Evolutionary conservation across 129 eudicot genomes (phyloP).

Genomic region (Flaveria bidentis): DNA sequence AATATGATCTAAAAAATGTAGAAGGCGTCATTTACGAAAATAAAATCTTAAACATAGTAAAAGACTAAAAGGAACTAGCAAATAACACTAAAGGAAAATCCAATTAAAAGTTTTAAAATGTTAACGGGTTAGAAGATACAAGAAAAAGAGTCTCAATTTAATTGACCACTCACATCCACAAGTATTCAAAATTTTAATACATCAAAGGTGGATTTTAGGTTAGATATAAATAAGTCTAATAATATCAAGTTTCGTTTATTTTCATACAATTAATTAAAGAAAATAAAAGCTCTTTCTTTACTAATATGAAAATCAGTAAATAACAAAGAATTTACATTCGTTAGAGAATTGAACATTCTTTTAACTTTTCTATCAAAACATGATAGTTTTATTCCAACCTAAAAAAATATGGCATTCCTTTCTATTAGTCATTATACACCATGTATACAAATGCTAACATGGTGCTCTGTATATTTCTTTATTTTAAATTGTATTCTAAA

Average conservation of each 20-base stretch:
- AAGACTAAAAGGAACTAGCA: neutral
- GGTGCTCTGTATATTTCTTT: neutral
- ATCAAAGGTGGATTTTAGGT: too few relatives aligned
- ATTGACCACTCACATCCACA: neutral
- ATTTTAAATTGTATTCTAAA: neutral
- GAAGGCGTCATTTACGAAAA: neutral
- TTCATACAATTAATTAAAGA: neutral
- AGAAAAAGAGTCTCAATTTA: too few relatives aligned
- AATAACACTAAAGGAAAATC: neutral
- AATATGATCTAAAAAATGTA: neutral
- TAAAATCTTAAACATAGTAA: neutral
- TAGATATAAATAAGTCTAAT: too few relatives aligned
- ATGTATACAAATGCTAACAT: neutral
- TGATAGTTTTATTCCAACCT: neutral
- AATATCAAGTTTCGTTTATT: too few relatives aligned
- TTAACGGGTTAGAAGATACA: neutral
- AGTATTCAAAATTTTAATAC: neutral
- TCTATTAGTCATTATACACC: neutral
- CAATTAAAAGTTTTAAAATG: neutral
- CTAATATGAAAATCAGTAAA: neutral
- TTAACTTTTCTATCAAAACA: neutral
- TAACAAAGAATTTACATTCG: neutral
- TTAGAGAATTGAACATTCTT: neutral
- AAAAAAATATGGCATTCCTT: neutral
- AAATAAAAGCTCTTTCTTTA: neutral